Evolutionary conservation across 495 filamentous ascomycete species (phyloP).

Genomic region (Trichoderma virens): DNA sequence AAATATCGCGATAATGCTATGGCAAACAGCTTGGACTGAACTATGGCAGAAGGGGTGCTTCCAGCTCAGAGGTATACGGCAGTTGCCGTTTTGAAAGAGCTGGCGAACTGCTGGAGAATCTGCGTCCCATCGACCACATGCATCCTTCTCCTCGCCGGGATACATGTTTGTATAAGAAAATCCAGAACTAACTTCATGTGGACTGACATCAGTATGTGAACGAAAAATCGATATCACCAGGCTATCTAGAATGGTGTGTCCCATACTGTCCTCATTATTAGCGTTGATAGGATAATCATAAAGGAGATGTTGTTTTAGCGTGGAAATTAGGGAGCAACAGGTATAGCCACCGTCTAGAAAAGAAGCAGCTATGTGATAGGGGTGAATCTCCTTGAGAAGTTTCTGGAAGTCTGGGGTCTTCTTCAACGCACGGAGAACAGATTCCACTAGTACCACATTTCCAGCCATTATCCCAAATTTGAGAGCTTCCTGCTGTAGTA

Average conservation of each 20-base stretch:
- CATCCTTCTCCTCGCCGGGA: slow-evolving; percentile 31
- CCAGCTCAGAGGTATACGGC: slow-evolving; percentile 25
- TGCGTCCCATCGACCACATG: slow-evolving; percentile 36
- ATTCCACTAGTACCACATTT: slow-evolving; percentile 17
- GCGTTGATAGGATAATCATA: slow-evolving; percentile 15
- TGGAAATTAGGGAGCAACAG: slow-evolving; percentile 28
- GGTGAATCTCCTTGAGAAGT: slow-evolving; percentile 21
- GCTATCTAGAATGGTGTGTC: slow-evolving; percentile 35
- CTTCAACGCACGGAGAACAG: slow-evolving; percentile 11
- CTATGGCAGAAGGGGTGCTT: slow-evolving; percentile 40
- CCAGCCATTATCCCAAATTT: slow-evolving; percentile 35
- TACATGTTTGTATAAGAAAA: slow-evolving; percentile 18
- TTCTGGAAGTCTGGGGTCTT: neutral
- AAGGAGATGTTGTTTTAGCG: neutral
- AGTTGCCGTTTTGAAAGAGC: slow-evolving; percentile 10
- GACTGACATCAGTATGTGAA: slow-evolving; percentile 26
- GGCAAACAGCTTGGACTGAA: slow-evolving; percentile 29
- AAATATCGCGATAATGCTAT: slow-evolving; percentile 25
- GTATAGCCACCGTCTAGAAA: slow-evolving; percentile 32
- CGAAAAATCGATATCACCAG: slow-evolving; percentile 34
- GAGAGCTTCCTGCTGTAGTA: slow-evolving; percentile 27
- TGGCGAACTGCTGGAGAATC: slow-evolving; percentile 28
- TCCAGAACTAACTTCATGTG: slow-evolving; percentile 18
- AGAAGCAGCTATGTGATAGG: slow-evolving; percentile 31
- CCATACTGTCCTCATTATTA: slow-evolving; percentile 24